These are phyloP conservation scores for Phytophthora cactorum DNA, from an alignment of 352 stramenopile genomes.

Conservation along the genomic window DNA sequence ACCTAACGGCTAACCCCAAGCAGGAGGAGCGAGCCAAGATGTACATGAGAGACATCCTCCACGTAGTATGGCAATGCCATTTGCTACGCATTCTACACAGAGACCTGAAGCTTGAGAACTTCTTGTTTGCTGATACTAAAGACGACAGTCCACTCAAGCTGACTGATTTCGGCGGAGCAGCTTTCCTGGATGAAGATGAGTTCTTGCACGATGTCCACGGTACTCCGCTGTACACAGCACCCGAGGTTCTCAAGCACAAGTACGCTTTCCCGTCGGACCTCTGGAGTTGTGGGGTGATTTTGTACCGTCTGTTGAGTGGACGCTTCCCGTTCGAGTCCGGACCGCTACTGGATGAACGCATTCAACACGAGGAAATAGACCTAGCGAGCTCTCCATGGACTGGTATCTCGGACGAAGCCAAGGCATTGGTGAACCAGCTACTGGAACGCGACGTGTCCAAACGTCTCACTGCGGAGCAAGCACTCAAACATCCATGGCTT, in stretches of 20 bases:
- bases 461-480: constrained; percentile 63
- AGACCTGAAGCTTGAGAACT: constrained; percentile 86
- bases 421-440: constrained; percentile 53
- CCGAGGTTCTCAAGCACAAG: constrained; percentile 64
- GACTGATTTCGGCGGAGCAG: constrained; percentile 78
- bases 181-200: constrained; percentile 55
- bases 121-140: constrained; percentile 68
- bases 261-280: constrained; percentile 79
- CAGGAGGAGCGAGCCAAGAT: constrained; percentile 54
- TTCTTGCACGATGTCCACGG: constrained; percentile 58
- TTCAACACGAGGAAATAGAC: constrained; percentile 65
- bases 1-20: constrained; percentile 17
- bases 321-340: constrained; percentile 72
- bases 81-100: constrained; percentile 73
- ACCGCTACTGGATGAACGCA: constrained; percentile 66
- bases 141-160: constrained; percentile 75
- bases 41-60: constrained; percentile 81
- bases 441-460: constrained; percentile 52
- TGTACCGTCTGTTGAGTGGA: constrained; percentile 71
- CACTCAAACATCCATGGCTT: constrained; percentile 75
- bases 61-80: constrained; percentile 85
- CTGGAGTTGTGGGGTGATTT: constrained; percentile 83
- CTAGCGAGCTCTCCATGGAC: constrained; percentile 55
- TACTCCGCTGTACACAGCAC: constrained; percentile 78
- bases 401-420: constrained; percentile 60